phyloP scores from a whole-genome alignment of 768 basidiomycete genomes.

The Dioszegia hungarica region DNA sequence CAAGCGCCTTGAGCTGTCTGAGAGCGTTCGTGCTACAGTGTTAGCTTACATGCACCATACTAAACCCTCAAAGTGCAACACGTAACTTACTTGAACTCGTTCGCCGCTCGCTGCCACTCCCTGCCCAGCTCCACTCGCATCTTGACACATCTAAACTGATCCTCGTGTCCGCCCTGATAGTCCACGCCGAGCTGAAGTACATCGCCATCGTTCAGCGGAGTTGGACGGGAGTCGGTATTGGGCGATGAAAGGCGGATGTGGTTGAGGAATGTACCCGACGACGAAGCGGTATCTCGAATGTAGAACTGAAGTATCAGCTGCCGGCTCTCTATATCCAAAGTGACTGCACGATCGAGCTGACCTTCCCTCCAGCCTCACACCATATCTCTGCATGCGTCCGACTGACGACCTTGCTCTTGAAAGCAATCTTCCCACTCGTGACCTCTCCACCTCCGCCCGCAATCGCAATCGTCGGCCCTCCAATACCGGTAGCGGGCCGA shows the following conservation, averaged over 20 bases:
- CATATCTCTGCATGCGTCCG: constrained; percentile 93
- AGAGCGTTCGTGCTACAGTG: constrained; percentile 57
- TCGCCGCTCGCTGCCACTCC: constrained; percentile 83
- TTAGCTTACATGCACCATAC: too few species aligned
- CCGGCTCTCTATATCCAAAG: not conserved
- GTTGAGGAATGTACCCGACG: constrained; percentile 90
- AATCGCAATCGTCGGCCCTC: constrained; percentile 14
- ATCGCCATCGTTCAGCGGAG: constrained; percentile 82
- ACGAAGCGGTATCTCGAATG: constrained; percentile 83
- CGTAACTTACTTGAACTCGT: constrained; percentile 83
- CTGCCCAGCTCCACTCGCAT: constrained; percentile 83
- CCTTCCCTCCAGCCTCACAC: constrained; percentile 55
- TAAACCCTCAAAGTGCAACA: too few species aligned
- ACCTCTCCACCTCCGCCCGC: constrained; percentile 49
- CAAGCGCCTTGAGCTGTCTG: constrained; percentile 62
- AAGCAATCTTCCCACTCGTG: constrained; percentile 79
- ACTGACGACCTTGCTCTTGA: constrained; percentile 92
- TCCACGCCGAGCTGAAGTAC: constrained; percentile 92
- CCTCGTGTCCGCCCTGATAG: constrained; percentile 94
- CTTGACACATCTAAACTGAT: constrained; percentile 95
- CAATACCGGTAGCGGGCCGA: constrained; percentile 11
- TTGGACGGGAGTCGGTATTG: constrained; percentile 70
- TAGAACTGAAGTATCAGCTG: constrained; percentile 59
- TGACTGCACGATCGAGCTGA: constrained; percentile 19
- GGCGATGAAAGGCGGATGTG: constrained; percentile 83